phyloP scores from a whole-genome alignment of 306 rosid species.

The Amphicarpaea edgeworthii region DNA sequence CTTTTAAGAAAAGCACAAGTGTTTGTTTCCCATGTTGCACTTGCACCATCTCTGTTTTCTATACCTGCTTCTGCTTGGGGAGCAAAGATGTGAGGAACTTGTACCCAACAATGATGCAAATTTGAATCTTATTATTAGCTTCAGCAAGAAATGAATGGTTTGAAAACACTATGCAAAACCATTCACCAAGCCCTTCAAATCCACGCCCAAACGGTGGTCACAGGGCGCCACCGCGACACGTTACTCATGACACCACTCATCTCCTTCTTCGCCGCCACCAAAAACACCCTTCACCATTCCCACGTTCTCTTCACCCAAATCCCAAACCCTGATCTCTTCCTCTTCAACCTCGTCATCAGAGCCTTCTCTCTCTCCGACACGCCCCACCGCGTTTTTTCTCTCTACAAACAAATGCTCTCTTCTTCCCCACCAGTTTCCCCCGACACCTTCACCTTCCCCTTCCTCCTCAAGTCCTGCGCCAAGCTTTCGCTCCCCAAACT shows the following conservation, averaged over 20 bases:
- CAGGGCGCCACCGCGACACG: slow-evolving; percentile 41
- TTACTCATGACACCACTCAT: slow-evolving; percentile 47
- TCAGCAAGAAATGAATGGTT: not conserved
- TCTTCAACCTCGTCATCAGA: slow-evolving; percentile 54
- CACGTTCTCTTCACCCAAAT: slow-evolving; percentile 47
- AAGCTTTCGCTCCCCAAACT: not conserved
- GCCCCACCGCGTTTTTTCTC: slow-evolving; percentile 40
- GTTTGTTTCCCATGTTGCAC: no score
- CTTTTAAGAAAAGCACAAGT: no score
- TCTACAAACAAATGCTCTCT: slow-evolving; percentile 53
- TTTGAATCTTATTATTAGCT: no score
- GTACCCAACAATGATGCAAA: no score
- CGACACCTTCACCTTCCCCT: slow-evolving; percentile 54
- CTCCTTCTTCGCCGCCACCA: slow-evolving; percentile 37
- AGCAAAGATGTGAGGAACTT: no score
- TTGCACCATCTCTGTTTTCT: no score
- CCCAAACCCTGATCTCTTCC: slow-evolving; percentile 49
- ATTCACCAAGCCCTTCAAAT: slow-evolving; percentile 50
- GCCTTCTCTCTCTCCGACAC: slow-evolving; percentile 40
- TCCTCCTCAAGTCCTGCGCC: slow-evolving; percentile 52
- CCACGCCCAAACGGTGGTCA: slow-evolving; percentile 49
- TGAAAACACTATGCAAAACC: slow-evolving; percentile 47
- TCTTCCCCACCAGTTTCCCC: slow-evolving; percentile 35
- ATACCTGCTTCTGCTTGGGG: no score
- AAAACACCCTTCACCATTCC: slow-evolving; percentile 35